phyloP scores from a whole-genome alignment of 2,329 filamentous ascomycete species.

The Albophoma yamanashiensis region DNA sequence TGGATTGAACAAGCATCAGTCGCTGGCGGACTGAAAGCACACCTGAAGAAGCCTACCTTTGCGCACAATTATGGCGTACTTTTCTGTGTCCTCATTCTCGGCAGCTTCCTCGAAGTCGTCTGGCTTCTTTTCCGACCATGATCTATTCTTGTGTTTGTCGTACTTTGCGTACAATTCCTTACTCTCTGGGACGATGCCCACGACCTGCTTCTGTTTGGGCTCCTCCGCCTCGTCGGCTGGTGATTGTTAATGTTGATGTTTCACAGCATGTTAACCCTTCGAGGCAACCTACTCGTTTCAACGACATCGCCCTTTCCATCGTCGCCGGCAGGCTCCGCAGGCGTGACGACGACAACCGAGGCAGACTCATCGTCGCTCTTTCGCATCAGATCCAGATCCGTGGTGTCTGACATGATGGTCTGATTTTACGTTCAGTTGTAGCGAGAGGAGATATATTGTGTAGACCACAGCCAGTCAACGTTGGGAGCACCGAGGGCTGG shows the following conservation, averaged over 20 bases:
- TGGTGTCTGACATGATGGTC: neutral
- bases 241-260: neutral
- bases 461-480: neutral
- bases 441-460: too few relatives aligned
- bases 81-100: conserved; percentile 50
- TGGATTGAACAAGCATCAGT: neutral
- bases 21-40: neutral
- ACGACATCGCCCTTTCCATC: neutral
- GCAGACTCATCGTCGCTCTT: conserved; percentile 1
- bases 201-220: conserved; percentile 11
- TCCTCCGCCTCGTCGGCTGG: neutral
- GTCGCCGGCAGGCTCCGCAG: neutral
- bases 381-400: neutral
- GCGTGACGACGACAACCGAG: conserved; percentile 3
- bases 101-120: conserved; percentile 43
- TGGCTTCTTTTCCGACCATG: conserved; percentile 46
- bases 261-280: neutral
- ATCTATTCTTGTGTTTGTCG: conserved; percentile 37
- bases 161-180: conserved; percentile 32
- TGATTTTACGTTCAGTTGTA: too few relatives aligned
- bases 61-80: conserved; percentile 49
- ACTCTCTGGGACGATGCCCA: conserved; percentile 25
- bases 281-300: neutral
- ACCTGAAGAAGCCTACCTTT: conserved; percentile 23
- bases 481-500: too few relatives aligned